These are phyloP conservation scores for Secale cereale DNA, from an alignment of 176 grass and related monocot species.

Conservation along the genomic window DNA sequence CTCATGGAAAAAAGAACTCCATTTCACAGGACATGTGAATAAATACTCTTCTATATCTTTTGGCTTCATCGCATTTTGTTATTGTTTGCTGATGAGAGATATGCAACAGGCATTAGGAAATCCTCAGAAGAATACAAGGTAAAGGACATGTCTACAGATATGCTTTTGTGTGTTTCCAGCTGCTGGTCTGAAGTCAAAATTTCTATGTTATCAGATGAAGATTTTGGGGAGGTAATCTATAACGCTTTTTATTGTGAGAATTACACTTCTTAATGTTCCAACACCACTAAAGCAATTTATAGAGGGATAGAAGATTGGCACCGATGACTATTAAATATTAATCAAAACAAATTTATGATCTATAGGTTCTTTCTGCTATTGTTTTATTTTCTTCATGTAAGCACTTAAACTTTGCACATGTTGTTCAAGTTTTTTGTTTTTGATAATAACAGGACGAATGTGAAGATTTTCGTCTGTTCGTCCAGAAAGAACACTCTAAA, in stretches of 20 bases:
- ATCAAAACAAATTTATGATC: background rate
- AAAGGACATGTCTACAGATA: constrained; percentile 38
- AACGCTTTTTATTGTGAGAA: background rate
- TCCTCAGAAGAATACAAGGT: constrained; percentile 65
- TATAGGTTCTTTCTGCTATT: background rate
- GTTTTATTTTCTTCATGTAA: background rate
- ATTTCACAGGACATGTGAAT: background rate
- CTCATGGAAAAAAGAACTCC: background rate
- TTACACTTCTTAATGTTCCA: background rate
- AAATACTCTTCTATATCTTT: background rate
- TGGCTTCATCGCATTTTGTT: background rate
- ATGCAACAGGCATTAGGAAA: constrained; percentile 58
- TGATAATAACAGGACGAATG: constrained; percentile 71
- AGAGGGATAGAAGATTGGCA: background rate
- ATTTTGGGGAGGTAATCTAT: constrained; percentile 75
- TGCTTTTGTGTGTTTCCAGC: constrained; percentile 57
- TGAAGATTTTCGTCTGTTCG: constrained; percentile 58
- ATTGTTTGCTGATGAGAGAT: constrained; percentile 20
- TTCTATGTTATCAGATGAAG: constrained; percentile 66
- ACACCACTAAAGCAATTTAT: constrained; percentile 8
- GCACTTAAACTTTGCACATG: constrained; percentile 21
- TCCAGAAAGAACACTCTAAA: constrained; percentile 48
- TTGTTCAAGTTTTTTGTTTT: constrained; percentile 10
- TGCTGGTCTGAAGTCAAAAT: constrained; percentile 57
- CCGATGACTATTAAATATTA: background rate